Percentiles rank a stretch among this genome's conserved stretches.
Evolutionary conservation across 768 basidiomycete genomes (phyloP).

Genomic region (Termitomyces eurrhizus): DNA sequence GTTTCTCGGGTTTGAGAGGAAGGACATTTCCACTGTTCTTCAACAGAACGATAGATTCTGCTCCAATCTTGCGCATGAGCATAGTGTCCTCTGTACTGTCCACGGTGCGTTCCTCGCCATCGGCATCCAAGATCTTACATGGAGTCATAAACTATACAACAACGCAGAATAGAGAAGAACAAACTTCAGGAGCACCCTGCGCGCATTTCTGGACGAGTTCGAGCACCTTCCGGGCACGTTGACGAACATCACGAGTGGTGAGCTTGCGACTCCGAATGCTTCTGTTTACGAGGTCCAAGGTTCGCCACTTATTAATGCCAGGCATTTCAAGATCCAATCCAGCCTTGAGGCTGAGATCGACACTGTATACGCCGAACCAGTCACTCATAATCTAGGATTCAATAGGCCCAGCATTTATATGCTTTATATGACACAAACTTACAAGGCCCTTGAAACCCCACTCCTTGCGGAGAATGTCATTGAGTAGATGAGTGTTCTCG

Average conservation of each 20-base stretch:
- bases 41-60: conserved; percentile 68
- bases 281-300: conserved; percentile 61
- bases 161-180: background rate
- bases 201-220: conserved; percentile 70
- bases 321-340: conserved; percentile 83
- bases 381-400: conserved; percentile 65
- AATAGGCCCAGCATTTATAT: background rate
- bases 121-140: conserved; percentile 61
- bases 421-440: conserved; percentile 7
- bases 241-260: conserved; percentile 58
- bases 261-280: conserved; percentile 61
- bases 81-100: conserved; percentile 59
- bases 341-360: conserved; percentile 64
- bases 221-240: conserved; percentile 62
- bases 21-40: conserved; percentile 60
- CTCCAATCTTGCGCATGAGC: conserved; percentile 65
- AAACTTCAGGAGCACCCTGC: conserved; percentile 59
- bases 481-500: conserved; percentile 58
- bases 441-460: conserved; percentile 71
- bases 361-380: conserved; percentile 76
- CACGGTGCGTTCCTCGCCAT: conserved; percentile 58
- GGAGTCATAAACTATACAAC: background rate
- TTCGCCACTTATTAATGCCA: conserved; percentile 72
- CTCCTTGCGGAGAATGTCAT: conserved; percentile 59
- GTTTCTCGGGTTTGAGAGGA: conserved; percentile 42